Percentiles rank a stretch among this genome's conserved stretches.
phyloP scores from a whole-genome alignment of 176 grass and related monocot genomes.

The Dendrocalamus sinicus region DNA sequence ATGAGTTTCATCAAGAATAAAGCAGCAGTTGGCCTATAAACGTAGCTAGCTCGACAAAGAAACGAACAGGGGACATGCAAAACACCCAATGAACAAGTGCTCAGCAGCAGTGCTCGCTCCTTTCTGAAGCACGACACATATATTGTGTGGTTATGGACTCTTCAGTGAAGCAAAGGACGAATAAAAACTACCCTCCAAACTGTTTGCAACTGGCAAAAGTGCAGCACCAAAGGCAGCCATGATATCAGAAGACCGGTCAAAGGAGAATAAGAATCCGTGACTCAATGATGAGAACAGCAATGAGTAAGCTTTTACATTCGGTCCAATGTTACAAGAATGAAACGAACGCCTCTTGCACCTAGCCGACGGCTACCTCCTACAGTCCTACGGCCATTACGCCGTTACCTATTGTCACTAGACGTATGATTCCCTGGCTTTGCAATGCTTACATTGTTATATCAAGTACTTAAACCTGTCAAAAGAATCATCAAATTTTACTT shows the following conservation, averaged over 20 bases:
- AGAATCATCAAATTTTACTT: not conserved
- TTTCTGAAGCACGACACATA: not conserved
- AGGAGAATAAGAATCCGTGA: slow-evolving; percentile 41
- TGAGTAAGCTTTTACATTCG: slow-evolving; percentile 23
- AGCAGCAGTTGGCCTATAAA: slow-evolving; percentile 36
- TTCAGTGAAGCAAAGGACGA: slow-evolving; percentile 35
- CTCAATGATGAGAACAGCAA: slow-evolving; percentile 46
- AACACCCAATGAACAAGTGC: slow-evolving; percentile 35
- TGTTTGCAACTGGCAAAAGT: slow-evolving; percentile 41
- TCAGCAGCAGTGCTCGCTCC: not conserved
- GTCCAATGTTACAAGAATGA: not conserved
- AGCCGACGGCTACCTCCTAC: slow-evolving; percentile 22
- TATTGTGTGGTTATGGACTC: slow-evolving; percentile 13
- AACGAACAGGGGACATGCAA: not conserved
- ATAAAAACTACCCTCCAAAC: slow-evolving; percentile 34
- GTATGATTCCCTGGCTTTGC: slow-evolving; percentile 11
- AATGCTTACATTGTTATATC: slow-evolving; percentile 1
- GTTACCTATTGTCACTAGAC: slow-evolving; percentile 8
- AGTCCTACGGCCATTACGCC: slow-evolving; percentile 11
- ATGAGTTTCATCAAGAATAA: slow-evolving; percentile 34
- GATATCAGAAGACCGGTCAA: slow-evolving; percentile 48
- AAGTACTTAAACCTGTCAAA: not conserved
- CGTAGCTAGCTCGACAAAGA: slow-evolving; percentile 27
- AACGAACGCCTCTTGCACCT: not conserved
- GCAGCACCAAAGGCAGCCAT: slow-evolving; percentile 49